These are phyloP conservation scores for Gloeophyllum trabeum DNA, from an alignment of 768 basidiomycete species.

Conservation along the genomic window DNA sequence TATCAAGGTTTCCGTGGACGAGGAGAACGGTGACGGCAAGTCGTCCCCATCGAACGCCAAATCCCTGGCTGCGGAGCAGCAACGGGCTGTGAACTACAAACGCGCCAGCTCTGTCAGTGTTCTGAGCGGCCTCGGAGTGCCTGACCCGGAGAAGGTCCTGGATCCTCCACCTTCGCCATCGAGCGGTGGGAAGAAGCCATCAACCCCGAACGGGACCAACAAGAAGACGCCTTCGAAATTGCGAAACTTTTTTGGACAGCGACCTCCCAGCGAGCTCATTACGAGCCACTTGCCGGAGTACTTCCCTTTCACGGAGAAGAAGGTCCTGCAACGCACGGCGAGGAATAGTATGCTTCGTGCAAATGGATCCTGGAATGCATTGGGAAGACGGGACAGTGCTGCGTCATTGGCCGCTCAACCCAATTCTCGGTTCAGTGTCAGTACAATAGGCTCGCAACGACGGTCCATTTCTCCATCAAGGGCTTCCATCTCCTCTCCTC, in stretches of 20 bases:
- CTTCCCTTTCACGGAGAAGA: conserved; percentile 92
- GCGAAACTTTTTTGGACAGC: conserved; percentile 96
- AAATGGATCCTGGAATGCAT: conserved; percentile 23
- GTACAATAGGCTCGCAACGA: conserved; percentile 39
- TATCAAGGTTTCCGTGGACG: background rate
- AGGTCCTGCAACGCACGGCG: conserved; percentile 78
- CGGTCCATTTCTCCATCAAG: conserved; percentile 29
- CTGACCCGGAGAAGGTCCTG: conserved; percentile 59
- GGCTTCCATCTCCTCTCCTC: conserved; percentile 33
- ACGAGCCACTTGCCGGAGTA: conserved; percentile 89
- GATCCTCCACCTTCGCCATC: conserved; percentile 46
- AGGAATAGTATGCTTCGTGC: conserved; percentile 79
- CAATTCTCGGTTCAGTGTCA: conserved; percentile 51
- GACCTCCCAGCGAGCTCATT: conserved; percentile 95
- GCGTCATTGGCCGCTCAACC: conserved; percentile 33
- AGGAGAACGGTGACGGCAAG: conserved; percentile 28
- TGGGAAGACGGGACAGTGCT: conserved; percentile 33
- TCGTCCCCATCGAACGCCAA: conserved; percentile 2
- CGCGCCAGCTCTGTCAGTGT: conserved; percentile 93
- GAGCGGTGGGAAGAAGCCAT: conserved; percentile 1
- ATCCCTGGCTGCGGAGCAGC: background rate
- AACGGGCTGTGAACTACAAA: conserved; percentile 47
- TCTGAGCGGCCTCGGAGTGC: conserved; percentile 86
- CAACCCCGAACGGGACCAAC: conserved; percentile 16
- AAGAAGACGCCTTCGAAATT: conserved; percentile 56